Base-by-base conservation (phyloP, 2,329 filamentous ascomycete species). In the Phialophora chinensis region DNA sequence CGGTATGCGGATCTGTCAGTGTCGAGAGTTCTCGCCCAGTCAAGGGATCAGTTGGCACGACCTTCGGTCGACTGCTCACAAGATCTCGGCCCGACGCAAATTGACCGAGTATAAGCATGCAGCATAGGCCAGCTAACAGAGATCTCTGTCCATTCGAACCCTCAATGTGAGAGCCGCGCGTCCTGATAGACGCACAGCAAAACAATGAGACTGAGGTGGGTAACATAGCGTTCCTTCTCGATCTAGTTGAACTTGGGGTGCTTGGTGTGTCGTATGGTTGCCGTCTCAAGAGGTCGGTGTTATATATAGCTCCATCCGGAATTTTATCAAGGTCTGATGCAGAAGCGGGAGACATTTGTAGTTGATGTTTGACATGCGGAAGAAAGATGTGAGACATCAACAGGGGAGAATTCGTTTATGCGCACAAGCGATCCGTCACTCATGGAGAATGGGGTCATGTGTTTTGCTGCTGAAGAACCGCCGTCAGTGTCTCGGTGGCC, bases 11-110 rank as follows among this genome's bases (percentile, higher is more conserved):
- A 52, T 60, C 49, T 7, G 56, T 65, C 20, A 55, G 4, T 33
- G 57, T 65, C n/a, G 57, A 61, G 6, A 57, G n/a, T 55, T 33
- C 56, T 10, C 29, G 3, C 10, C 49, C 56, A 4, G 47, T 65
- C 44, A 61, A 25, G 27, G 57, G 14, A 4, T 23, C 20, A 52
- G 25, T 27, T n/a, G 38, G 38, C 38, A 44, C 38, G 5, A 44
- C 14, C 14, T 5, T 6, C 5, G 17, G 17, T n/a, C 17, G 17
- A 44, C 38, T 44, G 38, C 38, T 7, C 38, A n/a, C 17, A 17
- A 44, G 14, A 44, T 44, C 5, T 17, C 4, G 38, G 38, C 17
- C 38, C 17, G 38, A n/a, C 5, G 5, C 17, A n/a, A n/a, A 44
- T n/a, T n/a, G 17, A 5, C 38, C 2, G 14, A 44, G 38, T 1